phyloP scores from a whole-genome alignment of 2,329 filamentous ascomycete genomes.

The Xenosphaeropsis pyriputrescens region DNA sequence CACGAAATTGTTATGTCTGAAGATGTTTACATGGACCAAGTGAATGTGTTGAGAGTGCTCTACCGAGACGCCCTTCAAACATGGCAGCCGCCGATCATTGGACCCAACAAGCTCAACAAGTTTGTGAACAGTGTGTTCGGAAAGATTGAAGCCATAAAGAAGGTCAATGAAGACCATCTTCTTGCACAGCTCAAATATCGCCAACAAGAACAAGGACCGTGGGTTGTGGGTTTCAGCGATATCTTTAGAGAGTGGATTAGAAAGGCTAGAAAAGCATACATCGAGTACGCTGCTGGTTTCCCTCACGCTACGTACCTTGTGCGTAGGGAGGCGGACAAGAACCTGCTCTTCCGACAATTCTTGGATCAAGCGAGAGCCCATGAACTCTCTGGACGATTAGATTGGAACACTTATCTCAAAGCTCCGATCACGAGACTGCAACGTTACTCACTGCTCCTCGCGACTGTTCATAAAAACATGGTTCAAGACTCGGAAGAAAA shows the following conservation, averaged over 20 bases:
- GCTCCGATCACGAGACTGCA: constrained; percentile 86
- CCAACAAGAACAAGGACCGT: constrained; percentile 92
- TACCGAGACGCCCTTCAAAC: constrained; percentile 69
- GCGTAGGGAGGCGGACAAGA: constrained; percentile 70
- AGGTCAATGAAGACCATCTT: constrained; percentile 85
- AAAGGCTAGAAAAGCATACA: constrained; percentile 77
- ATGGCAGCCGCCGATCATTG: constrained; percentile 67
- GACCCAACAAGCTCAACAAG: constrained; percentile 59
- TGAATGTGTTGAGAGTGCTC: constrained; percentile 71
- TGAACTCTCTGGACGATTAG: constrained; percentile 66
- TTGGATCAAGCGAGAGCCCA: constrained; percentile 68
- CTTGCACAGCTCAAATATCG: constrained; percentile 91
- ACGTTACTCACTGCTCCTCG: constrained; percentile 71
- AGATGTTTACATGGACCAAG: constrained; percentile 76
- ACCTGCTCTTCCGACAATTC: constrained; percentile 76
- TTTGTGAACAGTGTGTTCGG: constrained; percentile 84
- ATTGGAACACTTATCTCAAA: constrained; percentile 92
- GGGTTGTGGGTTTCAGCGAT: constrained; percentile 87
- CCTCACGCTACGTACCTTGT: constrained; percentile 73
- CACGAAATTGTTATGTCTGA: constrained; percentile 94
- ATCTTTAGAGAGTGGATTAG: constrained; percentile 98
- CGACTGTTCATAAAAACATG: constrained; percentile 75
- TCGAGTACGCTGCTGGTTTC: constrained; percentile 82
- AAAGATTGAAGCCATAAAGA: constrained; percentile 74
- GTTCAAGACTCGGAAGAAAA: constrained; percentile 79